Evolutionary conservation across 1,284 basidiomycete species (phyloP).

Genomic region (Apiotrichum mycotoxinovorans): DNA sequence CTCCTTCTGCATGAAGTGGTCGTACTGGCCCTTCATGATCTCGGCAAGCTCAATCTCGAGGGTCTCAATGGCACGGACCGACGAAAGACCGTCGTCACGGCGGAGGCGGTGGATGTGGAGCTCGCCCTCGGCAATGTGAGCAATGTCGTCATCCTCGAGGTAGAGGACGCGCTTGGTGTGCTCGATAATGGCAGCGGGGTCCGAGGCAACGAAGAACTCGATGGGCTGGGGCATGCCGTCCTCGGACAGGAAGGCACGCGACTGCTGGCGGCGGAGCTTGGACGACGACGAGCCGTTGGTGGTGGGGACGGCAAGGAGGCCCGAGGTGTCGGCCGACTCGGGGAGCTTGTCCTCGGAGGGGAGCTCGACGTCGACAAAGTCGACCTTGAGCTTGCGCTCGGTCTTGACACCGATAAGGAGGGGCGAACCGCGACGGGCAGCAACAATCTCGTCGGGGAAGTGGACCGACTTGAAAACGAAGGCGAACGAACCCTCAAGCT

Average conservation of each 20-base stretch:
- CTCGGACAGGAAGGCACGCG: conserved; percentile 96
- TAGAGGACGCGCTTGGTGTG: conserved; percentile 99
- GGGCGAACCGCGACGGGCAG: conserved; percentile 94
- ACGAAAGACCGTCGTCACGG: conserved; percentile 69
- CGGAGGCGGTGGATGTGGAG: conserved; percentile 98
- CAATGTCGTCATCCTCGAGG: conserved; percentile 98
- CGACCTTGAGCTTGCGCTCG: conserved; percentile 99
- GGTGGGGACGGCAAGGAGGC: conserved; percentile 71
- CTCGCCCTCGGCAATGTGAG: conserved; percentile 94
- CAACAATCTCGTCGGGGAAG: conserved; percentile 94
- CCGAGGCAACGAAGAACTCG: conserved; percentile 98
- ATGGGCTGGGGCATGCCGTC: conserved; percentile 98
- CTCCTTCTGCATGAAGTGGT: conserved; percentile 99
- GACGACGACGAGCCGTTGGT: conserved; percentile 53
- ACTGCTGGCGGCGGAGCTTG: conserved; percentile 91
- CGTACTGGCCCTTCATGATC: conserved; percentile 99
- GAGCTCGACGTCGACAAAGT: conserved; percentile 98
- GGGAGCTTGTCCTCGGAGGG: conserved; percentile 60
- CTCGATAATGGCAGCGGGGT: conserved; percentile 93
- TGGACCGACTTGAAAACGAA: conserved; percentile 98
- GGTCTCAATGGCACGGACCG: conserved; percentile 95
- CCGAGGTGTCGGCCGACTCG: conserved; percentile 32
- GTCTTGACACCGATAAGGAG: conserved; percentile 98
- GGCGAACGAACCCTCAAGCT: conserved; percentile 99
- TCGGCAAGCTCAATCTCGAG: conserved; percentile 98